A percentile compares a stretch with the other conserved stretches of the same genome.
Evolutionary conservation across 345 rosid species (phyloP).

Genomic region (Lumnitzera littorea): DNA sequence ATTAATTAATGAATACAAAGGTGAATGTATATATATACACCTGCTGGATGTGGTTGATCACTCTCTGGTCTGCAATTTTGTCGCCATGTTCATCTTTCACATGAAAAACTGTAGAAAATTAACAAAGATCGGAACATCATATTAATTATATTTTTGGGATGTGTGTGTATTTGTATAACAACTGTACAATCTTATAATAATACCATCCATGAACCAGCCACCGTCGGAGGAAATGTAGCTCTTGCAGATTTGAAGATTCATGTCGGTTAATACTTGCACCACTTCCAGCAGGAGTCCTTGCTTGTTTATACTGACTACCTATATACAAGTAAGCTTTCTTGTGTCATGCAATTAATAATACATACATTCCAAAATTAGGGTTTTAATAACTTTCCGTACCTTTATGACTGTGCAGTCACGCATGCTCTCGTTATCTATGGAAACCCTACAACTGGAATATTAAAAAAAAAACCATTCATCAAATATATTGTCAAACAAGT

Average conservation of each 20-base stretch:
- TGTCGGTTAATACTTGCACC: constrained; percentile 66
- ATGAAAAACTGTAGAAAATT: constrained; percentile 49
- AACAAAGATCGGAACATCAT: not conserved
- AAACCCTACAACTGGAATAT: constrained; percentile 56
- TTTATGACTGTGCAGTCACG: constrained; percentile 64
- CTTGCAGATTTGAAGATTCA: constrained; percentile 54
- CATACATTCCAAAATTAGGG: too few relatives aligned
- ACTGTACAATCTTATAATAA: too few relatives aligned
- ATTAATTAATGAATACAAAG: not conserved
- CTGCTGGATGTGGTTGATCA: constrained; percentile 52
- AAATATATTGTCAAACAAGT: too few relatives aligned
- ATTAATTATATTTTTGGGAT: too few relatives aligned
- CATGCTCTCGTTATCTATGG: constrained; percentile 64
- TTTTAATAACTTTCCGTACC: constrained; percentile 15
- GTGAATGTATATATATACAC: constrained; percentile 14
- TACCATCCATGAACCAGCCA: constrained; percentile 88
- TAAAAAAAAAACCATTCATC: too few relatives aligned
- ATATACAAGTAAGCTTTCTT: not conserved
- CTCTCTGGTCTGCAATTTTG: constrained; percentile 48
- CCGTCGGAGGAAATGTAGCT: constrained; percentile 73
- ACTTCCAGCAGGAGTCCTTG: constrained; percentile 75
- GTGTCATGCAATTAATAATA: too few relatives aligned
- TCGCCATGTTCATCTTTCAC: constrained; percentile 68
- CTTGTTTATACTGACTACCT: constrained; percentile 61
- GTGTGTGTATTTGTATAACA: not conserved